These are phyloP conservation scores for Gyromitra esculenta DNA, from an alignment of 2,329 filamentous ascomycete genomes.

Conservation along the genomic window DNA sequence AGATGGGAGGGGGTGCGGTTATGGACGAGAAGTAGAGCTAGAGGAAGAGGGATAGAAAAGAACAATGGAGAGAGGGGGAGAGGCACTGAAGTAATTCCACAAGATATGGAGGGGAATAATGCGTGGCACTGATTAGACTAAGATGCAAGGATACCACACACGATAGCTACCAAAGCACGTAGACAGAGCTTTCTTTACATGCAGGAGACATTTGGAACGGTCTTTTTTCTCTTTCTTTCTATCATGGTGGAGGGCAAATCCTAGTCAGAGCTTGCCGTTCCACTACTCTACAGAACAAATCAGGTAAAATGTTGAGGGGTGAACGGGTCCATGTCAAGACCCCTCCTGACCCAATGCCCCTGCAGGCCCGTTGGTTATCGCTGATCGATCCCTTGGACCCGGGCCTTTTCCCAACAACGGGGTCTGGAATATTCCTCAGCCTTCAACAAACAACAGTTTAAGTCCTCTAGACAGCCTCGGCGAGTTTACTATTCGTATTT, in stretches of 20 bases:
- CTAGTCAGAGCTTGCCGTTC: slow-evolving; percentile 26
- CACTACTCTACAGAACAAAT: slow-evolving; percentile 22
- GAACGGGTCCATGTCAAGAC: slow-evolving; percentile 42
- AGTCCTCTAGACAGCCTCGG: slow-evolving; percentile 3
- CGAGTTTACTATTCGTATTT: slow-evolving; percentile 20
- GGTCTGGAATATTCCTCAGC: slow-evolving; percentile 47
- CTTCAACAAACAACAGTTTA: slow-evolving; percentile 42
- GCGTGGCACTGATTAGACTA: slow-evolving; percentile 48
- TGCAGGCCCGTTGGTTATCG: slow-evolving; percentile 46
- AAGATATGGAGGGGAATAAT: slow-evolving; percentile 48
- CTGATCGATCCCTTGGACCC: slow-evolving; percentile 35
- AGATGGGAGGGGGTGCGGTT: not conserved
- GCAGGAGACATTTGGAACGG: slow-evolving; percentile 25
- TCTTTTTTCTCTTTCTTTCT: slow-evolving; percentile 29
- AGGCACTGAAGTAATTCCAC: slow-evolving; percentile 45
- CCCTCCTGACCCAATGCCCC: slow-evolving; percentile 32
- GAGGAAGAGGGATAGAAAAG: slow-evolving; percentile 37
- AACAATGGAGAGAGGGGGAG: slow-evolving; percentile 16
- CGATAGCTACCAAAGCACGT: slow-evolving; percentile 38
- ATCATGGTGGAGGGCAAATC: slow-evolving; percentile 25
- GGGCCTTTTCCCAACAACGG: slow-evolving; percentile 43
- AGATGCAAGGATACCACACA: slow-evolving; percentile 25
- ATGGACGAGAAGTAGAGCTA: slow-evolving; percentile 31
- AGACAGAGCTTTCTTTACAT: slow-evolving; percentile 43
- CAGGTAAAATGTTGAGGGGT: slow-evolving; percentile 48